A percentile compares a stretch with the other conserved stretches of the same genome.
phyloP scores from a whole-genome alignment of 2,329 filamentous ascomycete species.

The Penicillium italicum region DNA sequence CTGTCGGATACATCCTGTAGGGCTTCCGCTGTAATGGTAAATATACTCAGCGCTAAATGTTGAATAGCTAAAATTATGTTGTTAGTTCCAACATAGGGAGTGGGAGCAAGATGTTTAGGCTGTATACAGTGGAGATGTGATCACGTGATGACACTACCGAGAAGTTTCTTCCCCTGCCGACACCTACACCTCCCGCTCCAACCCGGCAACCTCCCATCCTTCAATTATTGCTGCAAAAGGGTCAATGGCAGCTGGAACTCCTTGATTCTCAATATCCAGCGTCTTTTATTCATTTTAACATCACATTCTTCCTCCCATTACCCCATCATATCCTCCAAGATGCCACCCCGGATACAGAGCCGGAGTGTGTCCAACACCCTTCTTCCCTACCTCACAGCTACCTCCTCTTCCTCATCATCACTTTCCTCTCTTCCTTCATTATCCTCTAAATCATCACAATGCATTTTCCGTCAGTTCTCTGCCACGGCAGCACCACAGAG shows the following conservation, averaged over 20 bases:
- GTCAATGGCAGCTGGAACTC: conserved; percentile 12
- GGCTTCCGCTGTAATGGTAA: no score
- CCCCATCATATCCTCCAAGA: conserved; percentile 20
- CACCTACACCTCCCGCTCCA: conserved; percentile 12
- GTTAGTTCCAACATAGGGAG: neutral
- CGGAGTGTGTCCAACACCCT: conserved; percentile 34
- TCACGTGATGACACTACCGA: conserved; percentile 26
- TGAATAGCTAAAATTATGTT: neutral
- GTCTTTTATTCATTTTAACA: neutral
- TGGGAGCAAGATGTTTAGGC: neutral
- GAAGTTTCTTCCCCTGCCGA: conserved; percentile 33
- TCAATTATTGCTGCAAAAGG: conserved; percentile 18
- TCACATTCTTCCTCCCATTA: neutral
- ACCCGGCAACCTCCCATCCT: conserved; percentile 11
- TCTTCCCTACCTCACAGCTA: conserved; percentile 33
- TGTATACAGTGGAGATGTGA: neutral
- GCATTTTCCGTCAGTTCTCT: conserved; percentile 31
- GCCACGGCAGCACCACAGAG: conserved; percentile 41
- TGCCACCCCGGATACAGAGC: conserved; percentile 42
- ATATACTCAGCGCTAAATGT: neutral
- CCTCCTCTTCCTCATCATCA: conserved; percentile 25
- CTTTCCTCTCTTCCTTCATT: conserved; percentile 17
- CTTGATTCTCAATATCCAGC: conserved; percentile 4
- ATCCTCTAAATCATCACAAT: conserved; percentile 16
- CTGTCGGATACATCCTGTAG: no score